Percentiles rank a stretch among this genome's conserved stretches.
Evolutionary conservation across 805 yeast species (phyloP).

Genomic region (Schwanniomyces yamadae): DNA sequence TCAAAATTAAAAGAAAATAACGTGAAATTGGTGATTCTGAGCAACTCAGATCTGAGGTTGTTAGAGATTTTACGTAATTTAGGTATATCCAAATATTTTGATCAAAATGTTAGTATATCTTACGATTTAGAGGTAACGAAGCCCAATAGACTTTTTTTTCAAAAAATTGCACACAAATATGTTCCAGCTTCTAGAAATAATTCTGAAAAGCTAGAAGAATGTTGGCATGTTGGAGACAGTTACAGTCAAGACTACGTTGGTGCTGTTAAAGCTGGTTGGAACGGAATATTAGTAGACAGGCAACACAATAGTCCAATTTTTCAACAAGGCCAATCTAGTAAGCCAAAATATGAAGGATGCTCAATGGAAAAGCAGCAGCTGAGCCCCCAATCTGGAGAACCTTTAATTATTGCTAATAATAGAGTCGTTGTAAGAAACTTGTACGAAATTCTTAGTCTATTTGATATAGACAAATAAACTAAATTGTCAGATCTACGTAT

Average conservation of each 20-base stretch:
- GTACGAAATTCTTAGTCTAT: constrained; percentile 16
- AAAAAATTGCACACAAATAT: constrained; percentile 1
- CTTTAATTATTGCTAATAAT: constrained; percentile 34
- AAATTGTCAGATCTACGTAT: no score
- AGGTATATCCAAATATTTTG: constrained; percentile 42
- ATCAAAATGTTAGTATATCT: constrained; percentile 45
- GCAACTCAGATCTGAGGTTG: constrained; percentile 65
- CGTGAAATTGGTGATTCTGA: constrained; percentile 44
- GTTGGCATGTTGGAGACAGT: constrained; percentile 73
- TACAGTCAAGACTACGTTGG: constrained; percentile 53
- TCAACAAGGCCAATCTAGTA: constrained; percentile 4
- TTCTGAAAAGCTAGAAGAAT: constrained; percentile 14
- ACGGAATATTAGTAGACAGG: constrained; percentile 56
- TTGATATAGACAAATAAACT: constrained; percentile 10
- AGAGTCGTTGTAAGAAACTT: constrained; percentile 26
- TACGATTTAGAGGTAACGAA: constrained; percentile 56
- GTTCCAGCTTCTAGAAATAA: not conserved
- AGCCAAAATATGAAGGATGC: constrained; percentile 12
- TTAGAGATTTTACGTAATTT: constrained; percentile 45
- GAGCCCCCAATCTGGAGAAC: constrained; percentile 12
- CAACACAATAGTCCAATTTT: constrained; percentile 15
- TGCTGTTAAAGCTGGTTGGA: constrained; percentile 58
- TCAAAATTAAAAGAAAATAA: constrained; percentile 26
- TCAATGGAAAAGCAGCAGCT: constrained; percentile 9
- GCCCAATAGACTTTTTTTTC: constrained; percentile 52